Evolutionary conservation across 2,329 filamentous ascomycete species (phyloP).

Genomic region (Septoria linicola): DNA sequence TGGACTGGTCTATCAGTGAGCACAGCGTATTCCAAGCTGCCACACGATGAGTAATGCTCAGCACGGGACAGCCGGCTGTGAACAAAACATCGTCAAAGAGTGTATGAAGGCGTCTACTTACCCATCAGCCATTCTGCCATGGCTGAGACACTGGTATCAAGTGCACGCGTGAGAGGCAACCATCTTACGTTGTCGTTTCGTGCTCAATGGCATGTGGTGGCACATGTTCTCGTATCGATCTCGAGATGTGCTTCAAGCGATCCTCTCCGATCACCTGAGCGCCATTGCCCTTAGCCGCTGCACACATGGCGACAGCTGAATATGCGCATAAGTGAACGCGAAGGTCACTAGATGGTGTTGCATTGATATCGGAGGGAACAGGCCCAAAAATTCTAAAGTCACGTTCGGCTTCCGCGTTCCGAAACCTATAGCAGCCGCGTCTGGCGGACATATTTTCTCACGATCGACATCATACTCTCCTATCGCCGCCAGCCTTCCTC

Average conservation of each 20-base stretch:
- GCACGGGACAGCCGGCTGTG: conserved; percentile 20
- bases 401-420: too few relatives aligned
- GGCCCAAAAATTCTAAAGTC: too few relatives aligned
- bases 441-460: too few relatives aligned
- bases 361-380: too few relatives aligned
- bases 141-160: conserved; percentile 4
- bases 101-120: conserved; percentile 27
- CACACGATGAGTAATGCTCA: conserved; percentile 43
- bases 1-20: conserved; percentile 44
- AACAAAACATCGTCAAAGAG: conserved; percentile 26
- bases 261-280: conserved; percentile 17
- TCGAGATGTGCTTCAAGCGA: conserved; percentile 20
- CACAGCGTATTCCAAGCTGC: conserved; percentile 50
- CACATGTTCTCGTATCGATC: conserved; percentile 22
- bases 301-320: conserved; percentile 2
- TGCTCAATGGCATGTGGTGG: conserved; percentile 13
- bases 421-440: too few relatives aligned
- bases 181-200: conserved; percentile 29
- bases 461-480: conserved; percentile 9
- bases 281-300: neutral
- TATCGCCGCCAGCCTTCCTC: conserved; percentile 6
- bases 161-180: neutral
- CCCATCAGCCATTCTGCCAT: conserved; percentile 24
- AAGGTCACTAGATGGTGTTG: neutral
- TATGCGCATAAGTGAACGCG: neutral